Evolutionary conservation across 1,284 basidiomycete genomes (phyloP).

Genomic region (Chalciporus sp.): DNA sequence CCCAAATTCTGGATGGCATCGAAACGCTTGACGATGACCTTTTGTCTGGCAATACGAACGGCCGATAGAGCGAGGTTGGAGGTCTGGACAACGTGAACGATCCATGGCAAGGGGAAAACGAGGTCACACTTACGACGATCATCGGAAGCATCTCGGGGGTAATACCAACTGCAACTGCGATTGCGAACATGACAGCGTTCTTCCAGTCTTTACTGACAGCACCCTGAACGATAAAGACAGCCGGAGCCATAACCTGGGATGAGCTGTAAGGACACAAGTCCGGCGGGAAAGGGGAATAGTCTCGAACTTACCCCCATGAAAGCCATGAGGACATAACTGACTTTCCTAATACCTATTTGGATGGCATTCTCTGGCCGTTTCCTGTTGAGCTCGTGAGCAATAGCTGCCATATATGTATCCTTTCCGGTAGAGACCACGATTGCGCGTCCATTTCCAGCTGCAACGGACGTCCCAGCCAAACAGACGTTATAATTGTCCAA

Average conservation of each 20-base stretch:
- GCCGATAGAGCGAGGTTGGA: constrained; percentile 35
- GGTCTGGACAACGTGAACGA: constrained; percentile 22
- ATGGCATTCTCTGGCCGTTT: constrained; percentile 33
- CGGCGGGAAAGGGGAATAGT: not conserved
- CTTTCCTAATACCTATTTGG: constrained; percentile 35
- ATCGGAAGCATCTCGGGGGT: constrained; percentile 37
- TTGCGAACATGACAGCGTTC: constrained; percentile 34
- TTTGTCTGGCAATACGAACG: constrained; percentile 35
- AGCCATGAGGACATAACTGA: constrained; percentile 33
- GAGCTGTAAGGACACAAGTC: not conserved
- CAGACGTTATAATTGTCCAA: constrained; percentile 33
- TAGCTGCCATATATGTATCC: constrained; percentile 36
- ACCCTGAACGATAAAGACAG: constrained; percentile 33
- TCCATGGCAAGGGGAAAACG: not conserved
- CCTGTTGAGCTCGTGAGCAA: constrained; percentile 35
- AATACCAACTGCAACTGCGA: constrained; percentile 35
- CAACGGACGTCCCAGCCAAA: constrained; percentile 35
- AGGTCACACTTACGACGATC: constrained; percentile 30
- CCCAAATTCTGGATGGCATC: constrained; percentile 35
- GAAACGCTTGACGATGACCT: constrained; percentile 37
- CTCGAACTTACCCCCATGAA: constrained; percentile 31
- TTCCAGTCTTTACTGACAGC: constrained; percentile 36
- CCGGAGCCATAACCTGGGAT: constrained; percentile 31
- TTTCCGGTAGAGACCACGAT: constrained; percentile 33
- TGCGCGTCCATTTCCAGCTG: constrained; percentile 32